Conservation (phyloP, 352 stramenopile genomes). For the Phytophthora megakarya region DNA sequence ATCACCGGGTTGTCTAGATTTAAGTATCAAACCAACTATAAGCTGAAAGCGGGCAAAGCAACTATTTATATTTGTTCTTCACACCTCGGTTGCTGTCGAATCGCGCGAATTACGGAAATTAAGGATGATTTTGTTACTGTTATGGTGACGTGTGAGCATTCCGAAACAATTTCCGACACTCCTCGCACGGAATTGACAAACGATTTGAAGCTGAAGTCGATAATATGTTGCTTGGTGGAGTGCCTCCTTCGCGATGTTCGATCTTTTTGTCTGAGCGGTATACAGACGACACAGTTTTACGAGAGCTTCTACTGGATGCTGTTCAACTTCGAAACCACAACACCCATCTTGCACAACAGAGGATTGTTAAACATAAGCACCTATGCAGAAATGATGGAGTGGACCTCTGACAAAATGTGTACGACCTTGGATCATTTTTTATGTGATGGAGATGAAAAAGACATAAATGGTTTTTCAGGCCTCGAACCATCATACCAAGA, state of each 20-base stretch:
- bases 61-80: neutral
- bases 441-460: neutral
- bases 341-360: neutral
- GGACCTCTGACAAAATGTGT: neutral
- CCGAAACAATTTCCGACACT: neutral
- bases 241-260: neutral
- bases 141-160: neutral
- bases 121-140: neutral
- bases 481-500: neutral
- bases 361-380: neutral
- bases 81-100: neutral
- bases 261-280: neutral
- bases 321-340: neutral
- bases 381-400: neutral
- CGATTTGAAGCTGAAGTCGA: neutral
- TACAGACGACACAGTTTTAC: neutral
- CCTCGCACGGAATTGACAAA: neutral
- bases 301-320: neutral
- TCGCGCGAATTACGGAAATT: neutral
- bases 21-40: neutral
- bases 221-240: neutral
- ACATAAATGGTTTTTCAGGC: neutral
- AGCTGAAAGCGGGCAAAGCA: neutral
- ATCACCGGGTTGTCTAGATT: neutral
- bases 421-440: neutral